These are phyloP conservation scores for Calonectria leucothoes DNA, from an alignment of 2,329 filamentous ascomycete species.

Conservation along the genomic window DNA sequence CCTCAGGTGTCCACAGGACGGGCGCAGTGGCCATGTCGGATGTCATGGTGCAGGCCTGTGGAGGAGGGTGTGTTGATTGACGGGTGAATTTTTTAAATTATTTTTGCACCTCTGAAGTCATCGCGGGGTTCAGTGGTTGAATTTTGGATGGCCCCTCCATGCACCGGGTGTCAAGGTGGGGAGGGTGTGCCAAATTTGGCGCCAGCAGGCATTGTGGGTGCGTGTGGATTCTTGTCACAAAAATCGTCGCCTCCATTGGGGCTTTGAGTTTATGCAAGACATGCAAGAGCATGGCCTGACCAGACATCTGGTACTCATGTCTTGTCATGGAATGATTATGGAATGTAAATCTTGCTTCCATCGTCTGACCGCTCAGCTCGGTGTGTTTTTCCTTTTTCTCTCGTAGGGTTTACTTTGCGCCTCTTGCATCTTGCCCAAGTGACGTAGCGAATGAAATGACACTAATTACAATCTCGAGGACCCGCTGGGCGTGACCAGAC, in stretches of 20 bases:
- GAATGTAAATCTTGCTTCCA: background rate
- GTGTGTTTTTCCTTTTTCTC: background rate
- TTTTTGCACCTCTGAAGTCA: constrained; percentile 31
- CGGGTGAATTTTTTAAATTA: constrained; percentile 18
- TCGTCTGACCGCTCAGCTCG: background rate
- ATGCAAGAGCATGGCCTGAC: background rate
- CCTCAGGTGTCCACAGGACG: constrained; percentile 73
- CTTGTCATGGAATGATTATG: background rate
- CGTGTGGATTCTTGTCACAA: constrained; percentile 6
- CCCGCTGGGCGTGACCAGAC: background rate
- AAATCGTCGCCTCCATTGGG: background rate
- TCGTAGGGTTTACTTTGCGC: background rate
- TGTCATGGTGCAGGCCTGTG: constrained; percentile 51
- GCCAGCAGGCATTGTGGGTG: background rate
- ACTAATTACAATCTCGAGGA: background rate
- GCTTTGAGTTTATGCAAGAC: background rate
- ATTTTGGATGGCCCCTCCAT: constrained; percentile 22
- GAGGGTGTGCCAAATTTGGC: constrained; percentile 35
- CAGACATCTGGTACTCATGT: background rate
- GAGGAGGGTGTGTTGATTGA: constrained; percentile 8
- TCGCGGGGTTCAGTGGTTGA: constrained; percentile 34
- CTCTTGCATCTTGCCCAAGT: background rate
- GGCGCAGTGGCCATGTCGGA: constrained; percentile 64
- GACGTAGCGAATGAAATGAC: constrained; percentile 23
- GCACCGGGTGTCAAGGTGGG: constrained; percentile 44